These are phyloP conservation scores for Gossypium laxum DNA, from an alignment of 441 rosid genomes.

Conservation along the genomic window DNA sequence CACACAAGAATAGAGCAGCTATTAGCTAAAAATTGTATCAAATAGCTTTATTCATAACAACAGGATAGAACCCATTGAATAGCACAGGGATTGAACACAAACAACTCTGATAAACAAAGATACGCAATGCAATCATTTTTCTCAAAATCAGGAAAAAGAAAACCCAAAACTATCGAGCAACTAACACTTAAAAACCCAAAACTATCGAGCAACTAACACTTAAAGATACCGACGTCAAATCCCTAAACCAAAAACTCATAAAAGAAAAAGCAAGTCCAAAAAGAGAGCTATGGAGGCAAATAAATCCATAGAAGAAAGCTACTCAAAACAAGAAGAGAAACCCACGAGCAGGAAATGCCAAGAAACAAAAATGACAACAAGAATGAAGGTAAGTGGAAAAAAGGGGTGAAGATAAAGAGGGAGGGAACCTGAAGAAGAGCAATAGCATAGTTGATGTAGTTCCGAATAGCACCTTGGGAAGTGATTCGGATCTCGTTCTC, in stretches of 20 bases:
- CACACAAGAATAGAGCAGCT: neutral
- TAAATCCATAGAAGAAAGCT: neutral
- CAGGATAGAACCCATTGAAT: neutral
- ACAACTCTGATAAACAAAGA: neutral
- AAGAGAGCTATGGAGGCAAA: neutral
- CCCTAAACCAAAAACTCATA: neutral
- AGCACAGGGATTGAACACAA: neutral
- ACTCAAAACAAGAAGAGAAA: neutral
- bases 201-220: neutral
- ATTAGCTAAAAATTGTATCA: neutral
- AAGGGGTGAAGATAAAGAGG: neutral
- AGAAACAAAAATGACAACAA: neutral
- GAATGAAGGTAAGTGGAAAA: neutral
- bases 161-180: neutral
- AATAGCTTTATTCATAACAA: neutral
- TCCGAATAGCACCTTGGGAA: constrained; percentile 61
- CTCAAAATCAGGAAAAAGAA: neutral
- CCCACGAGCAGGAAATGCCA: neutral
- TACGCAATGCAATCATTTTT: neutral
- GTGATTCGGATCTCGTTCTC: constrained; percentile 98
- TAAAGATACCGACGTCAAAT: neutral
- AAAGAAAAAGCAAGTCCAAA: constrained; percentile 3
- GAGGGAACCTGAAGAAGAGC: constrained; percentile 64
- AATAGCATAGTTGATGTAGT: constrained; percentile 79
- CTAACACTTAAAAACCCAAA: neutral